Percentiles rank a stretch among this genome's conserved stretches.
Evolutionary conservation across 2,329 filamentous ascomycete genomes (phyloP).

Genomic region (Diaporthe sp.): DNA sequence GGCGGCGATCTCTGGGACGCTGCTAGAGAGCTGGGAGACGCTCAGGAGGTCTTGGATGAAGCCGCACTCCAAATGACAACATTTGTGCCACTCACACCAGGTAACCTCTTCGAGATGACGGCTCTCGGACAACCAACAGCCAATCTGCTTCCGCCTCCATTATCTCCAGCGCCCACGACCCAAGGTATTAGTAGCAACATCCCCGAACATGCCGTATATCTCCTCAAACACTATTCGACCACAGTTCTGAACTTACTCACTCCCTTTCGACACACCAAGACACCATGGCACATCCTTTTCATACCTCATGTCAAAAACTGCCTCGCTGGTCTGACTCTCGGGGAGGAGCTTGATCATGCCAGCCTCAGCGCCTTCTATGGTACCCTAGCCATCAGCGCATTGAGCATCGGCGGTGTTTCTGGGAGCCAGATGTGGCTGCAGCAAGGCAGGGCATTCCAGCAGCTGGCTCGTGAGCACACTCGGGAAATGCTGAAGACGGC

Average conservation of each 20-base stretch:
- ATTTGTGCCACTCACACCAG: not conserved
- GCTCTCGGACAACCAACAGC: not conserved
- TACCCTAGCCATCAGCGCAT: conserved; percentile 54
- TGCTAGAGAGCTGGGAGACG: not conserved
- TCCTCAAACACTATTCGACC: conserved; percentile 54
- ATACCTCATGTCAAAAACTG: conserved; percentile 52
- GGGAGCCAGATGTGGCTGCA: conserved; percentile 48
- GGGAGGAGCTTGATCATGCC: conserved; percentile 50
- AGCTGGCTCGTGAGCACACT: conserved; percentile 47
- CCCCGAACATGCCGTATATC: conserved; percentile 50
- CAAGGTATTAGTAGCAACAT: conserved; percentile 17
- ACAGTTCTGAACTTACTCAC: conserved; percentile 52
- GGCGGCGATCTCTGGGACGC: not conserved
- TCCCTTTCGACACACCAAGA: conserved; percentile 53
- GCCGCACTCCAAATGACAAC: not conserved
- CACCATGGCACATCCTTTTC: conserved; percentile 56
- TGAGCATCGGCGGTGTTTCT: conserved; percentile 49
- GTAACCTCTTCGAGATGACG: not conserved
- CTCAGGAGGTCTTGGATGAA: not conserved
- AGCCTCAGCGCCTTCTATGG: conserved; percentile 53
- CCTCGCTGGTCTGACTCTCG: conserved; percentile 52
- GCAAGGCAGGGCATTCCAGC: conserved; percentile 46
- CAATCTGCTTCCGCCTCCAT: conserved; percentile 1
- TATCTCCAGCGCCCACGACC: not conserved
- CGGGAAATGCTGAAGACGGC: conserved; percentile 48